Base-by-base conservation (phyloP, 805 yeast species). In the Wickerhamomyces bovis region DNA sequence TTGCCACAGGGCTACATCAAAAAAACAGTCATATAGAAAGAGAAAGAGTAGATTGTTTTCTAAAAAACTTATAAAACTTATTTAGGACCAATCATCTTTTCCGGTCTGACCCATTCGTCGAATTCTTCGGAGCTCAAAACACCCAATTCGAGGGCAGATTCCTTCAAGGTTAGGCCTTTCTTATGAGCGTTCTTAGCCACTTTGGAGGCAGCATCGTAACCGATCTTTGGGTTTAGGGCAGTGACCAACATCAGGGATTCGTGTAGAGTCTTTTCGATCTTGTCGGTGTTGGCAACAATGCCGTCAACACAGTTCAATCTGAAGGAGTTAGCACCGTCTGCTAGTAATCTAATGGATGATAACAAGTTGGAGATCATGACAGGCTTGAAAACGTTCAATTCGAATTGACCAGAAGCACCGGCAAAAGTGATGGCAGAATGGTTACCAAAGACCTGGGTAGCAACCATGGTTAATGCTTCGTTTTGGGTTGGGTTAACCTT, bases 401-500 rank as follows among this genome's bases (percentile, higher is more conserved):
- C 99, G 61, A 94, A 94, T 75, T 94, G 99, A 60, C 99, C 99
- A 36, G 96, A 87, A 35, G 99, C 97, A 64, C 99, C 99, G 39
- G 97, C 95, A 66, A 88, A 89, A 31, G 98, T 90, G 71, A 94
- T 87, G 54, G 97, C 81, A 40, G 96, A 71, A 71, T 94, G 83
- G 82, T 94, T 94, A 68, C 99, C 99, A 66, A 94, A 89, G 23
- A 94, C 97, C 77, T 94, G 99, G 53, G 94, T 80, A 66, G 96
- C 89, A 52, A 92, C 97, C 96, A 94, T 95, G 54, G 98, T 94
- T 67, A 94, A 74, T 46, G 99, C 99, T 78, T 94, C 99, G 70
- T 90, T 90, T 76, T 94, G 99, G 47, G 99, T 94, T 56, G 99
- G 99, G 79, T 94, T 94, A 53, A 94, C 97, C 75, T 94, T 94